Evolutionary conservation across 148 eudicot genomes (phyloP), one percentile per base, ranked within the genome.

Genomic region (Cornus florida): DNA sequence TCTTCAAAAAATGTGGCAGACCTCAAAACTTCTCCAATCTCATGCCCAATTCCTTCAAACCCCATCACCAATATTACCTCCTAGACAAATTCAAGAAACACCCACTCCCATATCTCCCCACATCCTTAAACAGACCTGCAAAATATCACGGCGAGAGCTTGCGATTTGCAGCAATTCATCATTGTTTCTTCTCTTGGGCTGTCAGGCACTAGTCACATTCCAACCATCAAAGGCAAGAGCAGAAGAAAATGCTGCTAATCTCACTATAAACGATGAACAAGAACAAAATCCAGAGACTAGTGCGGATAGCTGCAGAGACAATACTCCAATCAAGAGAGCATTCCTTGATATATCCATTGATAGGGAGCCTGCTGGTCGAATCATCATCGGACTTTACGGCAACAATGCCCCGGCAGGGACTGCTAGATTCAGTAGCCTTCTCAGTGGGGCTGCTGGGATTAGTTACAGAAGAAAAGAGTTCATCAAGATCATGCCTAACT

Each of bases 381-480:
- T 95, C 48, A 38, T 85, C 33, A 86, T 95, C 13, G 93, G 89
- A 16, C 79, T 95, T 24, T 70, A 88, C 43, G 90, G 75, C 5
- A 70, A 81, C 31, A 85, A 41, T 2, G 87, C 86, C 28, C 96
- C 94, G 0, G 74, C 81, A 2, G 95, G 97, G 1, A 82, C 90
- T 2, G 39, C 93, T 1, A 83, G 91, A 75, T 92, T 95, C 75
- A 78, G 79, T 43, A 81, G 85, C 56, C 78, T 93, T 14, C 84
- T 93, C n/a, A 89, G 88, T 70, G 98, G 98, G 38, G 85, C 79
- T 33, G 91, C 97, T 2, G 98, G 98, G 2, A 78, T 93, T 11
- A 91, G 87, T 75, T 95, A 86, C 77, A 88, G 91, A 78, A 90
- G 94, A 69, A 95, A 95, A 75, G 97, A 91, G 74, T 95, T 95